A percentile compares a stretch with the other conserved stretches of the same genome.
phyloP scores from a whole-genome alignment of 2,329 filamentous ascomycete species.

The Beauveria bassiana region DNA sequence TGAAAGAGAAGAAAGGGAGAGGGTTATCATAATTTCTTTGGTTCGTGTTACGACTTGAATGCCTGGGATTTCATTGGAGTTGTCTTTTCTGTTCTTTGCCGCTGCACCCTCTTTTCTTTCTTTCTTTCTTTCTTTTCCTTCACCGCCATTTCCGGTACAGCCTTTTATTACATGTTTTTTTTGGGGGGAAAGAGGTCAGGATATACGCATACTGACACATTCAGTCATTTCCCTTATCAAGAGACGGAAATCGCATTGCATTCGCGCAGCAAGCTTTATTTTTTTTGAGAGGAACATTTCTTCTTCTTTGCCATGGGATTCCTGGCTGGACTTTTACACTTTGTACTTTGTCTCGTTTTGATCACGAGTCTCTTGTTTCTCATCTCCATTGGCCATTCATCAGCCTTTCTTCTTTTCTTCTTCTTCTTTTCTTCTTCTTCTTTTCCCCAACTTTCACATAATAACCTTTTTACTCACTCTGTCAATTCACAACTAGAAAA shows the following conservation, averaged over 20 bases:
- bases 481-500: too few relatives aligned
- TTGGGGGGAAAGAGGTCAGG: background rate
- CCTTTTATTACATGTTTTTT: background rate
- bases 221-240: background rate
- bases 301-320: background rate
- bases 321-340: background rate
- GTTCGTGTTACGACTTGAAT: background rate
- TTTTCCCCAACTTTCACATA: background rate
- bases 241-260: background rate
- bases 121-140: too few relatives aligned
- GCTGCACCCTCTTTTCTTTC: background rate
- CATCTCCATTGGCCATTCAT: background rate
- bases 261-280: background rate
- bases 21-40: background rate
- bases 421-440: background rate
- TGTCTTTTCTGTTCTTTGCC: background rate
- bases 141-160: background rate
- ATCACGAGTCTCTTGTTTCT: background rate
- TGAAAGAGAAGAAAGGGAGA: too few relatives aligned
- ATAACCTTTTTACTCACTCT: background rate
- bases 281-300: background rate
- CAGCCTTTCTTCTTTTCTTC: background rate
- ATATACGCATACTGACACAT: background rate
- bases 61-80: constrained; percentile 1
- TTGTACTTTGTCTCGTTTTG: background rate